A percentile compares a stretch with the other conserved stretches of the same genome.
phyloP scores from a whole-genome alignment of 2,329 filamentous ascomycete species.

The Fusarium albidum region DNA sequence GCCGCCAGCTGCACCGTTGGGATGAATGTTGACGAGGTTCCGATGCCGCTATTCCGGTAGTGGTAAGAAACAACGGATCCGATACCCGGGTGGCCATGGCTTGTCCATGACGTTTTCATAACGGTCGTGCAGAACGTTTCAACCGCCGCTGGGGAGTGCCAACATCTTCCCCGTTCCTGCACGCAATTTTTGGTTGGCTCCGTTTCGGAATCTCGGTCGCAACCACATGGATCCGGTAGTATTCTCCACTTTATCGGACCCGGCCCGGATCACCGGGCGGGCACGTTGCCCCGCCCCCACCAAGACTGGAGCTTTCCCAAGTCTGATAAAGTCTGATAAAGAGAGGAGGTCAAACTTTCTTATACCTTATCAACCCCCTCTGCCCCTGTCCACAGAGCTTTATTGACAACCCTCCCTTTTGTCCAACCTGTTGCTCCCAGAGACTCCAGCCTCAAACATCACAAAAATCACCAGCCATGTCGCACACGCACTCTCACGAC shows the following conservation, averaged over 20 bases:
- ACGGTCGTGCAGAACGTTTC: no score
- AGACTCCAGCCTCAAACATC: background rate
- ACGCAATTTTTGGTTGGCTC: no score
- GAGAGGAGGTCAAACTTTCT: background rate
- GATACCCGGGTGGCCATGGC: no score
- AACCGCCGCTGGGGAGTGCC: no score
- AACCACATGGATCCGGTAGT: background rate
- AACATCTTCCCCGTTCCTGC: no score
- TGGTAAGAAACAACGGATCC: no score
- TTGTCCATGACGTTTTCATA: no score
- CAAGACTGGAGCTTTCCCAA: conserved; percentile 6
- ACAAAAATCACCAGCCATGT: conserved; percentile 39
- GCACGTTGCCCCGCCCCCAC: background rate
- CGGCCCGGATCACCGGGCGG: no score
- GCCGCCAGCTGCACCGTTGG: background rate
- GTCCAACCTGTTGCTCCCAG: background rate
- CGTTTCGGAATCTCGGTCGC: no score
- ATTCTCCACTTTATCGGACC: background rate
- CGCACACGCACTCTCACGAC: conserved; percentile 62
- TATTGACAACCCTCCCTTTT: background rate
- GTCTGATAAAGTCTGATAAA: conserved; percentile 15
- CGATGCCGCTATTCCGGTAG: no score
- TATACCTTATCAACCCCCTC: conserved; percentile 21
- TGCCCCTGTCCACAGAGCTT: background rate
- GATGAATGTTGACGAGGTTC: no score